A percentile compares a stretch with the other conserved stretches of the same genome.
Conservation (phyloP, 2,329 filamentous ascomycete genomes). For the Drechmeria coniospora region DNA sequence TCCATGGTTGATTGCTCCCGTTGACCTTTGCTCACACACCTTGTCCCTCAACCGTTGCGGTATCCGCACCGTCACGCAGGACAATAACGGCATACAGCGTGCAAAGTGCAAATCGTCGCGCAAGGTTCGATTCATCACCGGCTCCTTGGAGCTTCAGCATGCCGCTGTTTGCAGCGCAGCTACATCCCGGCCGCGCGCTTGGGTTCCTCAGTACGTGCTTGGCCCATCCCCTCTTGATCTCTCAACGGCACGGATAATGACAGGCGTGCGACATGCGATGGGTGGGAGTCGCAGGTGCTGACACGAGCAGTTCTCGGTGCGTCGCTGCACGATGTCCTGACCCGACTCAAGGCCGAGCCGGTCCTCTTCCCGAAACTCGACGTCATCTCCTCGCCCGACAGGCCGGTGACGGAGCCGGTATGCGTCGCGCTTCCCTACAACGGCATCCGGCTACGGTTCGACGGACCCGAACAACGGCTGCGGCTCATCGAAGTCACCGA, state of each 20-base stretch:
- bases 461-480: slow-evolving; percentile 81
- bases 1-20: too few species aligned
- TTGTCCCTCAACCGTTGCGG: too few species aligned
- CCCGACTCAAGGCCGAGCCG: slow-evolving; percentile 75
- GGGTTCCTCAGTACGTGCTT: slow-evolving; percentile 37
- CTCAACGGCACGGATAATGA: not conserved
- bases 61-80: too few species aligned
- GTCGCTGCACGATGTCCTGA: slow-evolving; percentile 79
- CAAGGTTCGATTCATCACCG: too few species aligned
- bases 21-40: too few species aligned
- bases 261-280: too few species aligned
- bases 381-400: slow-evolving; percentile 59
- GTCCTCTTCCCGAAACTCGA: slow-evolving; percentile 71
- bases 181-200: slow-evolving; percentile 50
- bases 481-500: slow-evolving; percentile 83
- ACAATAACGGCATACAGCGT: too few species aligned
- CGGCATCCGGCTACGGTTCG: slow-evolving; percentile 79
- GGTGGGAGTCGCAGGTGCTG: not conserved
- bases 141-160: too few species aligned
- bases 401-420: slow-evolving; percentile 62
- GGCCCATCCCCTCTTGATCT: not conserved
- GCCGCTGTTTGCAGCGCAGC: slow-evolving; percentile 42
- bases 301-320: slow-evolving; percentile 77
- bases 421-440: slow-evolving; percentile 66
- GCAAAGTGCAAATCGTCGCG: too few species aligned